A percentile compares a stretch with the other conserved stretches of the same genome.
These are phyloP conservation scores for Malassezia restricta DNA, from an alignment of 1,284 basidiomycete species.

Conservation along the genomic window DNA sequence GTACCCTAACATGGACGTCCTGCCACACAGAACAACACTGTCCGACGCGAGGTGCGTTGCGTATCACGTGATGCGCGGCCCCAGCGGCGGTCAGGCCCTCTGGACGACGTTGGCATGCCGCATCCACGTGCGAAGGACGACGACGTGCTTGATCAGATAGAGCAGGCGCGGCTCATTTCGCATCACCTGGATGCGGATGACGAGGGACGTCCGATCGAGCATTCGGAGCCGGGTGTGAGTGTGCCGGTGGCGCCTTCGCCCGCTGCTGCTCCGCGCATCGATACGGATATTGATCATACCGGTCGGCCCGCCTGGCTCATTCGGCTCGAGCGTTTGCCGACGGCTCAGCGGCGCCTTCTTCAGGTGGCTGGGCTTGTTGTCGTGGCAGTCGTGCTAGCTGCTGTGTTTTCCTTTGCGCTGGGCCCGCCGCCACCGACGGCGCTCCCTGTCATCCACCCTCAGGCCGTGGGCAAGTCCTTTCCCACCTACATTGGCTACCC, in stretches of 20 bases:
- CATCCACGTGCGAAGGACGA: neutral
- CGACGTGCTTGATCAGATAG: neutral
- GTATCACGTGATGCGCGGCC: neutral
- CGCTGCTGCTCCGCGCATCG: neutral
- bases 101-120: no score
- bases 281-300: slow-evolving; percentile 5
- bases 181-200: slow-evolving; percentile 14
- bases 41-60: no score
- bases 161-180: neutral
- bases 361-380: neutral
- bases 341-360: neutral
- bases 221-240: slow-evolving; percentile 5
- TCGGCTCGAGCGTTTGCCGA: neutral
- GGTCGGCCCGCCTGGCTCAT: slow-evolving; percentile 14
- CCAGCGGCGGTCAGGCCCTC: neutral
- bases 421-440: slow-evolving; percentile 5
- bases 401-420: slow-evolving; percentile 30
- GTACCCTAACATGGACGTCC: slow-evolving; percentile 10
- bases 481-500: slow-evolving; percentile 35
- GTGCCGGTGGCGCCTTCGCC: neutral
- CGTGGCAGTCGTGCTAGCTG: slow-evolving; percentile 12
- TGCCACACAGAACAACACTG: neutral
- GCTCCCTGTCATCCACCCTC: slow-evolving; percentile 17
- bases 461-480: slow-evolving; percentile 30
- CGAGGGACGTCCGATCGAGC: slow-evolving; percentile 3